phyloP scores from a whole-genome alignment of 208 protist species.

The Naegleria gruberi region DNA sequence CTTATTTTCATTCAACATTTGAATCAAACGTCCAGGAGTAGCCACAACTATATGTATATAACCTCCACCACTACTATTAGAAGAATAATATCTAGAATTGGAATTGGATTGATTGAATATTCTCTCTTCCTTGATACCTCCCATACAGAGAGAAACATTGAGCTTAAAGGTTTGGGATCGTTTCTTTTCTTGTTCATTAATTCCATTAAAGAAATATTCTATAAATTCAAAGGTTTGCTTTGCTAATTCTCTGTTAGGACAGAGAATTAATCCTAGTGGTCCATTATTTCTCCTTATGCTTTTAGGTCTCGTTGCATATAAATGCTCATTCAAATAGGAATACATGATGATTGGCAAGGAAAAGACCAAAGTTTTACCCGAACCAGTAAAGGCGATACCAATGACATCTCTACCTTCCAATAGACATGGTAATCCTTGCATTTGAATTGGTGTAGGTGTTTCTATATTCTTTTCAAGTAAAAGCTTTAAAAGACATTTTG shows the following conservation, averaged over 20 bases:
- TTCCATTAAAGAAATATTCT: slow-evolving; percentile 22
- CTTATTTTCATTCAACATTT: slow-evolving; percentile 60
- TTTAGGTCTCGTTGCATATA: slow-evolving; percentile 60
- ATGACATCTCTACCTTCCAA: slow-evolving; percentile 77
- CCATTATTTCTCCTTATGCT: slow-evolving; percentile 61
- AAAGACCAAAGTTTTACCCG: slow-evolving; percentile 91
- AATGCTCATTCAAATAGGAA: background rate
- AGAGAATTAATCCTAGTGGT: slow-evolving; percentile 64
- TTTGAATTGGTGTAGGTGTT: slow-evolving; percentile 67
- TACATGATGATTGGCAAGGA: slow-evolving; percentile 71
- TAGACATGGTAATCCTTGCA: slow-evolving; percentile 60
- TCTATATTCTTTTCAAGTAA: slow-evolving; percentile 46
- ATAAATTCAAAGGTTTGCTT: slow-evolving; percentile 60
- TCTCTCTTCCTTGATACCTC: slow-evolving; percentile 44
- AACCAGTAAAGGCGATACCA: slow-evolving; percentile 82
- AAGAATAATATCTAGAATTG: too few relatives aligned
- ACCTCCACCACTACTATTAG: background rate
- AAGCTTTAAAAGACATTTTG: slow-evolving; percentile 55
- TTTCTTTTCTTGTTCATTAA: slow-evolving; percentile 22
- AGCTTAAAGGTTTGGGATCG: slow-evolving; percentile 30
- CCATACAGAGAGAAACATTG: slow-evolving; percentile 54
- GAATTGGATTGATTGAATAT: background rate
- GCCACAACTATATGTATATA: slow-evolving; percentile 74
- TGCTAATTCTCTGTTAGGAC: slow-evolving; percentile 67
- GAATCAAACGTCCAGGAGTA: slow-evolving; percentile 70